Conservation (phyloP, 2,329 filamentous ascomycete species). For the Neopestalotiopsis sp. region DNA sequence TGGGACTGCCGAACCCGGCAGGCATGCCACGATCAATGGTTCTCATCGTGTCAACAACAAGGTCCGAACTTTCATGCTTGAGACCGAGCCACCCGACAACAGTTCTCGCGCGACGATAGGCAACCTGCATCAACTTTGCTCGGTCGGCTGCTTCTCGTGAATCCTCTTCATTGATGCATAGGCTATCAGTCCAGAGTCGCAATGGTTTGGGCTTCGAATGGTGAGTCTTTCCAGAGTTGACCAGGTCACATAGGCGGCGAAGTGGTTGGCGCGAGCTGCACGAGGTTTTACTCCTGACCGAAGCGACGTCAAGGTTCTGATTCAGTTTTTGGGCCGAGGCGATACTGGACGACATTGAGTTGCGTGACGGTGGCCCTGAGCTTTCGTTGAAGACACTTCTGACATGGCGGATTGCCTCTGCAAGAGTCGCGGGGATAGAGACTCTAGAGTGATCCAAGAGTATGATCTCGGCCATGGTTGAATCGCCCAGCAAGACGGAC, state of each 20-base stretch:
- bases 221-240: neutral
- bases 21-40: slow-evolving; percentile 38
- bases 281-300: neutral
- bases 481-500: slow-evolving; percentile 21
- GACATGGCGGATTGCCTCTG: slow-evolving; percentile 36
- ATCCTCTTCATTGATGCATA: slow-evolving; percentile 19
- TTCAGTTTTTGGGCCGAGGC: neutral
- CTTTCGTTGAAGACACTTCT: slow-evolving; percentile 38
- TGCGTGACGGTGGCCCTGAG: slow-evolving; percentile 17
- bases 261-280: neutral
- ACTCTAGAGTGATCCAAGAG: slow-evolving; percentile 32
- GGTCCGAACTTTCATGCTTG: slow-evolving; percentile 34
- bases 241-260: neutral
- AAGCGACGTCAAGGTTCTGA: neutral
- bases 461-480: slow-evolving; percentile 34
- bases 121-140: neutral
- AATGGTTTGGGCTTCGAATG: slow-evolving; percentile 3
- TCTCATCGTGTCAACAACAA: slow-evolving; percentile 30
- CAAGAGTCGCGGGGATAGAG: slow-evolving; percentile 33
- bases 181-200: slow-evolving; percentile 2
- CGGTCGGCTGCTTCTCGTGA: slow-evolving; percentile 12
- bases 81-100: slow-evolving; percentile 39
- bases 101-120: slow-evolving; percentile 24
- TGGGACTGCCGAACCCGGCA: slow-evolving; percentile 37
- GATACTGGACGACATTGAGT: neutral